Base-by-base conservation (phyloP, 768 basidiomycete genomes). In the Tylopilus sp. region DNA sequence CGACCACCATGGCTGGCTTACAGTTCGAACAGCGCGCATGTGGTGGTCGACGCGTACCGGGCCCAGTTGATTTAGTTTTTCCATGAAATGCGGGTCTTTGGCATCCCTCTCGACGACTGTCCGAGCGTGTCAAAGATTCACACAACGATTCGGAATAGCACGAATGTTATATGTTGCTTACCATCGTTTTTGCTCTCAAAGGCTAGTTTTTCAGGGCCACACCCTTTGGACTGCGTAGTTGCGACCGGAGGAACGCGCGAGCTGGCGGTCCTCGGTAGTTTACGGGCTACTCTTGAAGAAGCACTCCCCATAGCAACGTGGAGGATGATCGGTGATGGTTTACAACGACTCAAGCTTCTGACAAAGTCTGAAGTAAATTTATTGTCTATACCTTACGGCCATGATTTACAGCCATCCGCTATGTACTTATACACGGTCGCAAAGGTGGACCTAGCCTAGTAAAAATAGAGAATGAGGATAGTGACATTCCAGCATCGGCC, bases 31-130 rank as follows among this genome's bases (percentile, higher is more conserved):
- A 7, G 75, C 66, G 52, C 75, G 72, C 77, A 79, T 80, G 63
- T 78, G 79, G 59, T 86, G 84, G 60, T 89, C 81, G 13, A 92
- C 87, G 29, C 72, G 74, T 22, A 91, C 89, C 13, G 80, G 82
- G 1, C 89, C 89, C 2, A 92, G 72, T 33, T 68, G 73, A 58
- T 58, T 79, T 45, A 93, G 69, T 58, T 87, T 89, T 31, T 79
- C 74, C 59, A 87, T 66, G 46, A 92, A 80, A 25, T 89, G 80
- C 2, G 87, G 86, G 61, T 93, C 89, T 50, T 73, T 75, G n/a
- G 81, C 77, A 59, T 92, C 88, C 48, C 63, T 70, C 50, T 81
- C 75, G 60, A 89, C 83, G 9, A 73, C 87, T 89, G 58, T 49
- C 42, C 53, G 14, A 44, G 25, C 13, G n/a, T 13, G 2, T 49